These are phyloP conservation scores for Saturnispora serradocipensis DNA, from an alignment of 805 yeast genomes.

Conservation along the genomic window DNA sequence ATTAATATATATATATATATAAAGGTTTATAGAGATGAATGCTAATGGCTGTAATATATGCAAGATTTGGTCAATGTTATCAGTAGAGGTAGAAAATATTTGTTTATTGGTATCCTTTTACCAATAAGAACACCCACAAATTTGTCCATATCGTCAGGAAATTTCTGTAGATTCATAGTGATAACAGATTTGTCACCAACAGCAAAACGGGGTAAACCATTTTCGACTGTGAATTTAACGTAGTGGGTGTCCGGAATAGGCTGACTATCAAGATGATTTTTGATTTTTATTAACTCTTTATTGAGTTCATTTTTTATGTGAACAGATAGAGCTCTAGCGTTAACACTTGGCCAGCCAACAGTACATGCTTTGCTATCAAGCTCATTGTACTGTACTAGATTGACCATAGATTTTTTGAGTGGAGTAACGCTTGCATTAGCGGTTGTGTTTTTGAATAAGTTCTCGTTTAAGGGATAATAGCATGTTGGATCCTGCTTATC, in stretches of 20 bases:
- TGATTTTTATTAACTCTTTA: background rate
- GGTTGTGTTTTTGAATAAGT: background rate
- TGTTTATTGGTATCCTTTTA: background rate
- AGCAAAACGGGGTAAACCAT: background rate
- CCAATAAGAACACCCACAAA: background rate
- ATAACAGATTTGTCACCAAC: background rate
- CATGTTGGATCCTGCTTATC: background rate
- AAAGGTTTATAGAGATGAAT: background rate
- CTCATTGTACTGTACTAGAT: background rate
- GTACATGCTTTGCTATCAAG: background rate
- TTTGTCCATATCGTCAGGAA: background rate
- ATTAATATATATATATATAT: background rate
- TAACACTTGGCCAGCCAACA: constrained; percentile 4
- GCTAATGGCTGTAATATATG: constrained; percentile 1
- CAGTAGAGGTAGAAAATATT: background rate
- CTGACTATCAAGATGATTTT: background rate
- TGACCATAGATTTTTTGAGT: background rate
- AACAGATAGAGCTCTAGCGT: background rate
- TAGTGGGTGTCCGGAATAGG: background rate
- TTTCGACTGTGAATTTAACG: background rate
- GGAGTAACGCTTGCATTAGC: background rate
- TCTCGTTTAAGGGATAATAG: background rate
- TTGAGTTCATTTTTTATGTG: background rate
- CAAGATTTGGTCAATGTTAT: background rate
- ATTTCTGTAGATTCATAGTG: background rate